Percentiles rank a stretch among this genome's conserved stretches.
Evolutionary conservation across 1,284 basidiomycete genomes (phyloP).

Genomic region (Polyporus tsugae): DNA sequence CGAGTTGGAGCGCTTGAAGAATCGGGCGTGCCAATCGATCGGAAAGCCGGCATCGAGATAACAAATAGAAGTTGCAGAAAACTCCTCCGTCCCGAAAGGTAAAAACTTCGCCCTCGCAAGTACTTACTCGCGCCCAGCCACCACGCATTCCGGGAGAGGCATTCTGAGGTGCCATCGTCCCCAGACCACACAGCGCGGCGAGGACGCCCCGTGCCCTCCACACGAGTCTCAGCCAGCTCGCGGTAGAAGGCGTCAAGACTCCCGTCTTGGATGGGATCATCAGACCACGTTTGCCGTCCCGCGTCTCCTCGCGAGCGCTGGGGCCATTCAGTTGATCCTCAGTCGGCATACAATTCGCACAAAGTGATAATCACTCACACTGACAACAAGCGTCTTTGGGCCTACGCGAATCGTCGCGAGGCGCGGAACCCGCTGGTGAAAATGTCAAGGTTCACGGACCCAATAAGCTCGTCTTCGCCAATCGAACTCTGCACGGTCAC

Average conservation of each 20-base stretch:
- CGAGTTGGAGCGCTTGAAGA: background rate
- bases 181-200: background rate
- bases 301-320: constrained; percentile 3
- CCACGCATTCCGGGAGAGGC: background rate
- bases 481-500: background rate
- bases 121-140: background rate
- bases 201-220: background rate
- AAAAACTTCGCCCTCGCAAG: background rate
- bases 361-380: constrained; percentile 4
- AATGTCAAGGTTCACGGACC: background rate
- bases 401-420: background rate
- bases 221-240: background rate
- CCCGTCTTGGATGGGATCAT: background rate
- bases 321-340: background rate
- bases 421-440: background rate
- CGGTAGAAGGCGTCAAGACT: constrained; percentile 2
- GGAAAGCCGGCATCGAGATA: constrained; percentile 14
- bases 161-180: too few species aligned
- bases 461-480: background rate
- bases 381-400: background rate
- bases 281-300: background rate
- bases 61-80: background rate
- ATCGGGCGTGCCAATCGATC: constrained; percentile 15
- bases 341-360: background rate
- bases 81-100: background rate